phyloP scores from a whole-genome alignment of 805 yeast species.

The Yamadazyma endophytica region DNA sequence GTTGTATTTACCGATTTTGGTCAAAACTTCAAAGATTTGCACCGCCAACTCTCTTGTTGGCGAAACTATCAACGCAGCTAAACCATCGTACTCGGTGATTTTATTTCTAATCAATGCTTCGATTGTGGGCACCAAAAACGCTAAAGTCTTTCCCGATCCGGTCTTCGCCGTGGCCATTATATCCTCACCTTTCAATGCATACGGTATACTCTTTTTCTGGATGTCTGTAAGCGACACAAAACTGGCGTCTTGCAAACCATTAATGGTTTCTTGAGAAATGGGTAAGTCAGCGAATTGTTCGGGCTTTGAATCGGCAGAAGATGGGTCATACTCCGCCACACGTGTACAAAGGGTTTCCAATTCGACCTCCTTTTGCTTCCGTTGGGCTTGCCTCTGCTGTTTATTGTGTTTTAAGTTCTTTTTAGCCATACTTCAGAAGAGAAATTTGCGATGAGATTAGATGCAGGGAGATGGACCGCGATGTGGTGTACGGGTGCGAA shows the following conservation, averaged over 20 bases:
- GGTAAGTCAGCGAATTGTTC: constrained; percentile 75
- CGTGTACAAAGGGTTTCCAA: constrained; percentile 43
- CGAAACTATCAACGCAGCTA: constrained; percentile 85
- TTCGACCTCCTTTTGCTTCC: constrained; percentile 30
- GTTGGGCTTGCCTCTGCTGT: constrained; percentile 13
- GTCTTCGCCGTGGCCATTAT: constrained; percentile 86
- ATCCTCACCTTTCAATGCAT: constrained; percentile 73
- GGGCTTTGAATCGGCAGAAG: constrained; percentile 16
- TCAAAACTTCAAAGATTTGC: constrained; percentile 82
- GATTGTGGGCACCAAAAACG: constrained; percentile 77
- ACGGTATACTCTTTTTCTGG: constrained; percentile 74
- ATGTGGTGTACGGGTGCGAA: no score
- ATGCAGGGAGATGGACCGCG: constrained; percentile 3
- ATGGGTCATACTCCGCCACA: constrained; percentile 53
- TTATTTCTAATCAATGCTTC: constrained; percentile 63
- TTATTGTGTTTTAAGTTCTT: constrained; percentile 14
- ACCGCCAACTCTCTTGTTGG: constrained; percentile 92
- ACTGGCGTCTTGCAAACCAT: constrained; percentile 75
- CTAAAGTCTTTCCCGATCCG: constrained; percentile 87
- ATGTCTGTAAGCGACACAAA: constrained; percentile 81
- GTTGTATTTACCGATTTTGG: constrained; percentile 73
- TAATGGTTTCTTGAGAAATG: constrained; percentile 54
- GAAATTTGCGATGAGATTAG: no score
- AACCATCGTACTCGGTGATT: constrained; percentile 82
- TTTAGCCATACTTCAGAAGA: no score